Base-by-base conservation (phyloP, 2,329 filamentous ascomycete genomes). In the Epichloe scottii region DNA sequence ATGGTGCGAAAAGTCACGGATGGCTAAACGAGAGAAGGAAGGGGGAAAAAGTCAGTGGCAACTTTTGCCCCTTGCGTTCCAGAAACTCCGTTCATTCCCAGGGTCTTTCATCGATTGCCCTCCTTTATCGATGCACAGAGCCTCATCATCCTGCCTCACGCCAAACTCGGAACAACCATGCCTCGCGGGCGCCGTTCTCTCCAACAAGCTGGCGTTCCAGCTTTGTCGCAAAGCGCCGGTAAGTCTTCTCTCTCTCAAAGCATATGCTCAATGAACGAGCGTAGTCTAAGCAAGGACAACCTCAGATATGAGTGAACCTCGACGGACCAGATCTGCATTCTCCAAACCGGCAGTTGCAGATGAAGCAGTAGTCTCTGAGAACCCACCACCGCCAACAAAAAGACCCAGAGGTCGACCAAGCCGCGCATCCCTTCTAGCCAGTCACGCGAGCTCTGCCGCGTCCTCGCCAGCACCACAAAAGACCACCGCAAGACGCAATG, bases 111-210 rank as follows among this genome's bases (percentile, higher is more conserved):
- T 35, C 4, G 3, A 15, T 15, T 26, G 12, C 21, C 41, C 11
- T 11, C 14, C 41, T 26, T 33, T 17, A 26, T 44, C 23, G 5
- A 23, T 17, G 15, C 8, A 44, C 26, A 33, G 17, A 5, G 15
- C 41, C 3, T 44, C 41, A 12, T 17, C 23, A 38, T 38, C 14
- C 35, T 30, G 30, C 35, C 15, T 38, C 35, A 38, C 35, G 12
- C 4, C 35, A 14, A 14, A 4, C 35, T n/a, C 35, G 5, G 12
- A 33, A 19, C 19, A 44, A 56, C 49, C 40, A 66, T 66, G 64
- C 56, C 63, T 59, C 61, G 61, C 42, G 60, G 62, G 39, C 64
- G 63, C 30, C 59, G 60, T 17, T 59, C 62, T 14, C 37, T 52
- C 38, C 59, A 35, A 46, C 59, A 35, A 46, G n/a, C 15, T 21